Conservation (phyloP, 345 rosid genomes). For the Hypericum androsaemum region DNA sequence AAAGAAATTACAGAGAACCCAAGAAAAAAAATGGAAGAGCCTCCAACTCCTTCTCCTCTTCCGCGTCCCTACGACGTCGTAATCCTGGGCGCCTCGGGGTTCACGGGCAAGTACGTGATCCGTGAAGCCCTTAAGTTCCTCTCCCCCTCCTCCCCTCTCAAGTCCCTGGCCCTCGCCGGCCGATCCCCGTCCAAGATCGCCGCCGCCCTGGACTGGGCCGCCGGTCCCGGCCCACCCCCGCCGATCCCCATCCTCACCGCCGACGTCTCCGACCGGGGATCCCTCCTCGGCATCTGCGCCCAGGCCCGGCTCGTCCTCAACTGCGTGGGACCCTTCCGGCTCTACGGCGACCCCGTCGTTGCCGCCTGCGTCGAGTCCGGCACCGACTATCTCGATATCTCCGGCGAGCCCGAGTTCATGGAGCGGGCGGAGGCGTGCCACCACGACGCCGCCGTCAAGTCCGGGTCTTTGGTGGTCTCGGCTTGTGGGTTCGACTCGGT, state of each 20-base stretch:
- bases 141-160: constrained; percentile 42
- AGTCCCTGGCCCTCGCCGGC: constrained; percentile 70
- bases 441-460: constrained; percentile 59
- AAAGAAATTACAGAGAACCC: too few relatives aligned
- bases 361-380: constrained; percentile 73
- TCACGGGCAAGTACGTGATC: constrained; percentile 66
- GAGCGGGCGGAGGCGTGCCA: constrained; percentile 63
- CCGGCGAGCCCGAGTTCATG: constrained; percentile 94
- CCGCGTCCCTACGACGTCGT: constrained; percentile 37
- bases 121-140: constrained; percentile 68
- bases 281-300: constrained; percentile 56
- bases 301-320: constrained; percentile 68
- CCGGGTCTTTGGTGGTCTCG: constrained; percentile 65
- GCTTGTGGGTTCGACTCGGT: constrained; percentile 92
- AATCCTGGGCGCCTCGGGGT: constrained; percentile 74
- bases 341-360: constrained; percentile 67
- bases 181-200: constrained; percentile 50
- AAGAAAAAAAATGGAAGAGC: too few relatives aligned
- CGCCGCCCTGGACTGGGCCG: constrained; percentile 63
- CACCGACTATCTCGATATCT: constrained; percentile 90
- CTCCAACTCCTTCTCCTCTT: neutral
- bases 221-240: constrained; percentile 49
- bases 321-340: constrained; percentile 83
- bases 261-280: constrained; percentile 58
- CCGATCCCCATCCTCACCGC: constrained; percentile 52